Percentiles rank a stretch among this genome's conserved stretches.
Conservation (phyloP, 2,329 filamentous ascomycete species). For the Sphaerostilbella broomeana region DNA sequence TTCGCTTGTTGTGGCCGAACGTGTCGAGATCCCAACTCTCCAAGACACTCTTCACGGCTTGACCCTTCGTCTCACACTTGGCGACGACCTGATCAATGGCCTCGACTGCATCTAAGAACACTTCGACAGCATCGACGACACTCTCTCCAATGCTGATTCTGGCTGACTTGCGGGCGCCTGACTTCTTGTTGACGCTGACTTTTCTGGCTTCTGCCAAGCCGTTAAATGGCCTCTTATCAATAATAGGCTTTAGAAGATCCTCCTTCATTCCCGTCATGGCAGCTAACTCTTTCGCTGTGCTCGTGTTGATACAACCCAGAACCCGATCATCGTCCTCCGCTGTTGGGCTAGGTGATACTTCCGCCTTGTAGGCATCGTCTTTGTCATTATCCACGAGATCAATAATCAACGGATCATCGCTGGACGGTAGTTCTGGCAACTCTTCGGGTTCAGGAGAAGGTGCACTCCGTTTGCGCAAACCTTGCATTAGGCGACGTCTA, state of each 20-base stretch:
- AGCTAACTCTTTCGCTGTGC: conserved; percentile 65
- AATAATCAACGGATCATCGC: conserved; percentile 30
- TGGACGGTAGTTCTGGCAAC: conserved; percentile 22
- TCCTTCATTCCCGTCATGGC: conserved; percentile 74
- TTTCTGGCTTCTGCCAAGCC: conserved; percentile 58
- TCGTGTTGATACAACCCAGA: conserved; percentile 77
- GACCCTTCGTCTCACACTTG: conserved; percentile 66
- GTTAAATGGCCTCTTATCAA: conserved; percentile 68
- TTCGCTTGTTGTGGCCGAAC: conserved; percentile 35
- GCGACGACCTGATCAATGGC: conserved; percentile 78
- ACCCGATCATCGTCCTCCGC: conserved; percentile 42
- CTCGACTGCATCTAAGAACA: conserved; percentile 73
- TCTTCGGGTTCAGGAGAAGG: conserved; percentile 20
- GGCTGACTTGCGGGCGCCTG: conserved; percentile 39
- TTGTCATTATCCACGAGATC: conserved; percentile 35
- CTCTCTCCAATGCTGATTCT: conserved; percentile 46
- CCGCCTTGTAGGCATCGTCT: conserved; percentile 35
- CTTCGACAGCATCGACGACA: conserved; percentile 47
- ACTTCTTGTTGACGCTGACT: conserved; percentile 50
- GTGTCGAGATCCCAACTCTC: conserved; percentile 44
- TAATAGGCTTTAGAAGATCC: conserved; percentile 60
- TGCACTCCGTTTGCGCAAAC: conserved; percentile 23
- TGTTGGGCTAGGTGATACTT: conserved; percentile 23
- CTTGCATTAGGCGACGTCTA: conserved; percentile 32
- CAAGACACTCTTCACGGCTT: conserved; percentile 42